A percentile compares a stretch with the other conserved stretches of the same genome.
Evolutionary conservation across 2,329 filamentous ascomycete species (phyloP).

Genomic region (Fusarium xylarioides): DNA sequence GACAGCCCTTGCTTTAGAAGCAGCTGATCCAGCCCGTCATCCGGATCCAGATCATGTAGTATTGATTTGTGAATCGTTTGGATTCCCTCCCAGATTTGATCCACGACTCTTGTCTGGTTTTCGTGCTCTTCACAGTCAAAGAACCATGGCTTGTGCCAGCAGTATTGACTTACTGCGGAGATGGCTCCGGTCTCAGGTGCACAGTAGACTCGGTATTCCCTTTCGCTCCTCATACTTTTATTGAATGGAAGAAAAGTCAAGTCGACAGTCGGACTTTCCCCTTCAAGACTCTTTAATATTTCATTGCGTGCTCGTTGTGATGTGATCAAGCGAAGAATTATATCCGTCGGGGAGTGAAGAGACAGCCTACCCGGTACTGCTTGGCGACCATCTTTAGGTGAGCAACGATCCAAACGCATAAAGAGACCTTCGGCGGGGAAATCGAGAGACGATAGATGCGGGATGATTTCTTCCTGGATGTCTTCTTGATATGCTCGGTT

Average conservation of each 20-base stretch:
- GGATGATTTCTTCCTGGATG: constrained; percentile 41
- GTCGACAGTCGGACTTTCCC: constrained; percentile 32
- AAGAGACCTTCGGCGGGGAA: constrained; percentile 53
- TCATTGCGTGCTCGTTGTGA: constrained; percentile 50
- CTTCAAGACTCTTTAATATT: constrained; percentile 40
- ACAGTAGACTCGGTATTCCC: constrained; percentile 57
- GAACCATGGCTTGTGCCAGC: constrained; percentile 50
- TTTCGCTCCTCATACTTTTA: constrained; percentile 47
- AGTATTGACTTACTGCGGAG: constrained; percentile 53
- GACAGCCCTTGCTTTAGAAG: constrained; percentile 52
- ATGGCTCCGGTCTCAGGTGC: constrained; percentile 45
- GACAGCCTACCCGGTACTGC: constrained; percentile 34
- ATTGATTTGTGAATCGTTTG: constrained; percentile 7
- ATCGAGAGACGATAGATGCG: constrained; percentile 32
- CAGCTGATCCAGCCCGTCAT: constrained; percentile 39
- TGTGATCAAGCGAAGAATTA: constrained; percentile 51
- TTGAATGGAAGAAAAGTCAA: constrained; percentile 55
- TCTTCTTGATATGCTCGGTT: constrained; percentile 11
- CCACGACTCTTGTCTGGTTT: constrained; percentile 27
- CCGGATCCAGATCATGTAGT: neutral
- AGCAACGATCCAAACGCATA: constrained; percentile 53
- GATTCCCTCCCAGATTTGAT: constrained; percentile 15
- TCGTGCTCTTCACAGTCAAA: constrained; percentile 23
- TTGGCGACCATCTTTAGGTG: constrained; percentile 52
- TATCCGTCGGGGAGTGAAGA: constrained; percentile 45